Base-by-base conservation (phyloP, 345 rosid species). In the Punica granatum region DNA sequence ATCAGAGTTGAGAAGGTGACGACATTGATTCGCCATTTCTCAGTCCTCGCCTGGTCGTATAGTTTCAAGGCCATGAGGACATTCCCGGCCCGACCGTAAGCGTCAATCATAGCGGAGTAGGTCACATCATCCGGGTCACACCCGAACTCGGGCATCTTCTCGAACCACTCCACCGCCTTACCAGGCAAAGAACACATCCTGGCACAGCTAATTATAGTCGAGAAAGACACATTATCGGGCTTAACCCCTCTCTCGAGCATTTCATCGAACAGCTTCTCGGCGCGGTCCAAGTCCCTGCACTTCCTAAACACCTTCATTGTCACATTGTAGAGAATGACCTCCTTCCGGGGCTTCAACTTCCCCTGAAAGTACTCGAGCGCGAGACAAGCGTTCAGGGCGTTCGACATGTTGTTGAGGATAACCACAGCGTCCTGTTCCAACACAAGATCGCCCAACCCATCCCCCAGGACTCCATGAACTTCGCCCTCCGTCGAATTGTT, bases 41-140 rank as follows among this genome's bases (percentile, higher is more conserved):
- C 95, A 0, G 87, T 80, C 75, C 96, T 89, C 4, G 97, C 94
- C 54, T 90, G 92, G 70, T 93, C 98, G 75, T 93, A 93, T 82
- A 93, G 84, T 72, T 75, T 75, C 77, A 93, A 77, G 32, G 98
- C 97, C 88, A 77, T 84, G 36, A 86, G 88, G 33, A 86, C 70
- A 70, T 87, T 81, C 58, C 96, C 96, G 28, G 85, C 78, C 65
- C 90, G 86, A 4, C 92, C 97, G 56, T 90, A 94, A 1, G 90
- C 85, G 63, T 90, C 97, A 63, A 94, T 88, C 95, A 90, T 89
- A 67, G 88, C 77, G 0, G 95, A 76, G 61, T 74, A 75, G 0
- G 90, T 90, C 63, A 87, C 71, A 37, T 82, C 84, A 76, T 90
- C 97, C 72, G 96, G 98, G 58, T 73, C 71, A 67, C 88, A 80